Conservation (phyloP, 2,329 filamentous ascomycete genomes). For the Capronia americana region DNA sequence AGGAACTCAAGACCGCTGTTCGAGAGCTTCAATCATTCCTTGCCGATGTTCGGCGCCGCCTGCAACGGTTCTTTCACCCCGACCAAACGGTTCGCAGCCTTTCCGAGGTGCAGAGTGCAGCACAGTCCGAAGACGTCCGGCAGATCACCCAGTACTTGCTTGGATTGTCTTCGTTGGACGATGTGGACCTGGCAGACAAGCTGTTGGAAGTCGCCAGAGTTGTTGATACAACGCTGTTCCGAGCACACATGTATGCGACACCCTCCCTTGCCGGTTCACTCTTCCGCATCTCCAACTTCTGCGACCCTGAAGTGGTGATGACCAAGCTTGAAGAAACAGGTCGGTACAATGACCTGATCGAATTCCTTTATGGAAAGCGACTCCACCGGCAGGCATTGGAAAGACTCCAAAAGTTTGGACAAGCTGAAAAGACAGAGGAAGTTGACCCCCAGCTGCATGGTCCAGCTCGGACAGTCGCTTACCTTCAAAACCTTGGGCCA, state of each 20-base stretch:
- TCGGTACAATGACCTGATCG: slow-evolving; percentile 91
- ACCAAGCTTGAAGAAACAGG: slow-evolving; percentile 87
- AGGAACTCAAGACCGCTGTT: slow-evolving; percentile 81
- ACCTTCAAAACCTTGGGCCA: slow-evolving; percentile 86
- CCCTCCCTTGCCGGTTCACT: slow-evolving; percentile 85
- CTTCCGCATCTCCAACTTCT: slow-evolving; percentile 96
- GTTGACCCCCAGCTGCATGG: slow-evolving; percentile 69
- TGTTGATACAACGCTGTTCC: slow-evolving; percentile 93
- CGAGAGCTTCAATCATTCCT: slow-evolving; percentile 85
- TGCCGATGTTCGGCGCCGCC: slow-evolving; percentile 76
- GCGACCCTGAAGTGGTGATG: slow-evolving; percentile 93
- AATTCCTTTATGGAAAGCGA: slow-evolving; percentile 95
- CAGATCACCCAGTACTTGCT: slow-evolving; percentile 55
- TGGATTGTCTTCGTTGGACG: slow-evolving; percentile 57
- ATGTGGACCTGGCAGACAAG: slow-evolving; percentile 69
- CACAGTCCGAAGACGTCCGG: slow-evolving; percentile 49
- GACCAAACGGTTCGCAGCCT: slow-evolving; percentile 58
- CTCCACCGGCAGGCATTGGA: slow-evolving; percentile 86
- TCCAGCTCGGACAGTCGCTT: slow-evolving; percentile 81
- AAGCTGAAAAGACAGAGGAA: slow-evolving; percentile 52
- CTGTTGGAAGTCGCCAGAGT: slow-evolving; percentile 78
- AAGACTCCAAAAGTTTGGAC: slow-evolving; percentile 80
- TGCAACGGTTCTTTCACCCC: slow-evolving; percentile 65
- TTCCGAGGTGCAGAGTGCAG: slow-evolving; percentile 42
- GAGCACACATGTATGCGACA: slow-evolving; percentile 90